Percentiles rank a stretch among this genome's conserved stretches.
Evolutionary conservation across 2,329 filamentous ascomycete species (phyloP).

Genomic region (Plectosphaerella plurivora): DNA sequence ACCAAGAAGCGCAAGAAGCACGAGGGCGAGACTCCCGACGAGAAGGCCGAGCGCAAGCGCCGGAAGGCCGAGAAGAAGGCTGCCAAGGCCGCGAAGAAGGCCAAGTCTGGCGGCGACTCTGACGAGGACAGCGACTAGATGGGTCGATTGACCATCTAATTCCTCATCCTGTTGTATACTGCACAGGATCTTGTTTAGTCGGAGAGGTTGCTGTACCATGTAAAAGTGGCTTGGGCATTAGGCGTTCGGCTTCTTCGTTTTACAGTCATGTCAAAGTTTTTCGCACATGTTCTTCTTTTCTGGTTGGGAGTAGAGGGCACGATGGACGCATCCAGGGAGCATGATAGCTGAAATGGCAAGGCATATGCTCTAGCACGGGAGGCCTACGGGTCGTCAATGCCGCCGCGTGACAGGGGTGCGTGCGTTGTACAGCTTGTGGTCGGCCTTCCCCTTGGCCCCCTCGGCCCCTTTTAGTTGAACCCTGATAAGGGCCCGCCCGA

Average conservation of each 20-base stretch:
- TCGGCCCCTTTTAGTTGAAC: neutral
- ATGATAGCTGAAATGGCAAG: neutral
- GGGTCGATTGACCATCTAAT: conserved; percentile 1
- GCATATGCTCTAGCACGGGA: neutral
- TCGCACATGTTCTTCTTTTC: neutral
- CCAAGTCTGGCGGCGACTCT: conserved; percentile 39
- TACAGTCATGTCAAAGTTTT: conserved; percentile 6
- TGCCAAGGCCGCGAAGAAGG: conserved; percentile 52
- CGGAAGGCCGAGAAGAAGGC: conserved; percentile 58
- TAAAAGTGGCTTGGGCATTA: conserved; percentile 15
- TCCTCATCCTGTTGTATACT: too few relatives aligned
- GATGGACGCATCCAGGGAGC: neutral
- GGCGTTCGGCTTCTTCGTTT: conserved; percentile 12
- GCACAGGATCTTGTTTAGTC: neutral
- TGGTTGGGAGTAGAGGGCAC: neutral
- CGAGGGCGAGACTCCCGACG: conserved; percentile 69
- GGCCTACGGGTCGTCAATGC: neutral
- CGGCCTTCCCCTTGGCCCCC: too few relatives aligned
- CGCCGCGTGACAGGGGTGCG: neutral
- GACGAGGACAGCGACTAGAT: conserved; percentile 49
- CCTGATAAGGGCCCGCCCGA: neutral
- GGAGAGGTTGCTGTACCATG: conserved; percentile 13
- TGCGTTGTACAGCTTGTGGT: too few relatives aligned
- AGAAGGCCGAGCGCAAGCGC: conserved; percentile 58
- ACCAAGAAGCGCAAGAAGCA: conserved; percentile 75